phyloP scores from a whole-genome alignment of 306 rosid genomes.

The Castanopsis chinensis region DNA sequence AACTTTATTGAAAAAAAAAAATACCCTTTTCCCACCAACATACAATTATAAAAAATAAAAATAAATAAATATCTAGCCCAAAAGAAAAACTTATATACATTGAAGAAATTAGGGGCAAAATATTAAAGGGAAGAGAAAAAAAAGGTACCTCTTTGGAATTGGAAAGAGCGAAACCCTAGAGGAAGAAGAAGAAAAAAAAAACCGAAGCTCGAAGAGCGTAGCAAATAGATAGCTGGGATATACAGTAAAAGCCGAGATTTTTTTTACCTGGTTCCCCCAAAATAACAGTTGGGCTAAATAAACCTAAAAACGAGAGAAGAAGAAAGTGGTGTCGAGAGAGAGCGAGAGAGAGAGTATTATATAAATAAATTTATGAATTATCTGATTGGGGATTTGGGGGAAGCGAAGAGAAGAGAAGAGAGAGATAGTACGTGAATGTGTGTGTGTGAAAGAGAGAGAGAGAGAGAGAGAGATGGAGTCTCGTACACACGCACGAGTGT shows the following conservation, averaged over 20 bases:
- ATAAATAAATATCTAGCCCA: neutral
- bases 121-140: neutral
- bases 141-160: constrained; percentile 17
- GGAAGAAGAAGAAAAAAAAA: neutral
- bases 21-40: neutral
- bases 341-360: too few species aligned
- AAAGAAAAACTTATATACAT: too few species aligned
- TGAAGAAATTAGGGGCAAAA: neutral
- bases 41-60: neutral
- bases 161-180: constrained; percentile 40
- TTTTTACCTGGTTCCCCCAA: neutral
- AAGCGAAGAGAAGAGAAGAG: constrained; percentile 22
- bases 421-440: neutral
- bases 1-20: neutral
- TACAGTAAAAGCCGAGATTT: neutral
- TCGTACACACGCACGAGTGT: neutral
- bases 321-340: too few species aligned
- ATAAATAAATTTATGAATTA: too few species aligned
- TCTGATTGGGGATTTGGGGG: too few species aligned
- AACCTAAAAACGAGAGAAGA: too few species aligned
- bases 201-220: neutral
- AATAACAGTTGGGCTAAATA: too few species aligned
- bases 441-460: neutral
- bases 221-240: neutral
- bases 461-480: neutral